These are phyloP conservation scores for Achaetomium macrosporum DNA, from an alignment of 2,329 filamentous ascomycete species.

Conservation along the genomic window DNA sequence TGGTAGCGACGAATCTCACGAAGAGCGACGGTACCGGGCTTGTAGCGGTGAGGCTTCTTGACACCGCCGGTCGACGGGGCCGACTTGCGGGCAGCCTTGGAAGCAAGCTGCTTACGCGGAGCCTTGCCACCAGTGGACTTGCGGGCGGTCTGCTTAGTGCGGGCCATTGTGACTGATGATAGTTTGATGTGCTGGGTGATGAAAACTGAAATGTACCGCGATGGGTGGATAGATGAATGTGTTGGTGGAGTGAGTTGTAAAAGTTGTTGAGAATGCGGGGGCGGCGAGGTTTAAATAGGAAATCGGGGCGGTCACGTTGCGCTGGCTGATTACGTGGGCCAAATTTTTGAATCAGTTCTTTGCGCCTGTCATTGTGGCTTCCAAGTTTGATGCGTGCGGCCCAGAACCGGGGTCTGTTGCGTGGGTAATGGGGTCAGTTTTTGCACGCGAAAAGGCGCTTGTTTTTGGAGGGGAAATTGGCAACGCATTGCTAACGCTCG, in stretches of 20 bases:
- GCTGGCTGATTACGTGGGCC: slow-evolving; percentile 31
- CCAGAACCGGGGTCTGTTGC: slow-evolving; percentile 26
- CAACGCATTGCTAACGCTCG: slow-evolving; percentile 8
- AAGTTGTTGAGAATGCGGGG: slow-evolving; percentile 39
- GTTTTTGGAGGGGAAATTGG: slow-evolving; percentile 24
- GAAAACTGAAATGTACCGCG: slow-evolving; percentile 21
- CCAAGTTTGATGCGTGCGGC: slow-evolving; percentile 20
- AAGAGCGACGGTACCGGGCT: slow-evolving; percentile 92
- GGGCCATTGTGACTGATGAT: slow-evolving; percentile 48
- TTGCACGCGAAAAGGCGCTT: slow-evolving; percentile 21
- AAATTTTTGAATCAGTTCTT: slow-evolving; percentile 20
- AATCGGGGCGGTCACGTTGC: slow-evolving; percentile 25
- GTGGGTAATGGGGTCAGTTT: slow-evolving; percentile 25
- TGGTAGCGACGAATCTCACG: slow-evolving; percentile 98
- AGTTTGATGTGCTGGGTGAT: slow-evolving; percentile 26
- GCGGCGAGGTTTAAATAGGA: slow-evolving; percentile 37
- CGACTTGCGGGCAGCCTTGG: slow-evolving; percentile 98
- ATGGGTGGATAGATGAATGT: slow-evolving; percentile 30
- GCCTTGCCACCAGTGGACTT: slow-evolving; percentile 78
- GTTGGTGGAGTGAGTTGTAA: slow-evolving; percentile 33
- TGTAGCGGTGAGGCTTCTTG: slow-evolving; percentile 90
- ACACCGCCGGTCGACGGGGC: slow-evolving; percentile 94
- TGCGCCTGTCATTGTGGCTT: slow-evolving; percentile 25
- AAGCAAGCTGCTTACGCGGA: slow-evolving; percentile 92
- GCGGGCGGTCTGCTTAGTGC: slow-evolving; percentile 62